A percentile compares a stretch with the other conserved stretches of the same genome.
phyloP scores from a whole-genome alignment of 2,329 filamentous ascomycete genomes.

The Pyricularia pennisetigena region DNA sequence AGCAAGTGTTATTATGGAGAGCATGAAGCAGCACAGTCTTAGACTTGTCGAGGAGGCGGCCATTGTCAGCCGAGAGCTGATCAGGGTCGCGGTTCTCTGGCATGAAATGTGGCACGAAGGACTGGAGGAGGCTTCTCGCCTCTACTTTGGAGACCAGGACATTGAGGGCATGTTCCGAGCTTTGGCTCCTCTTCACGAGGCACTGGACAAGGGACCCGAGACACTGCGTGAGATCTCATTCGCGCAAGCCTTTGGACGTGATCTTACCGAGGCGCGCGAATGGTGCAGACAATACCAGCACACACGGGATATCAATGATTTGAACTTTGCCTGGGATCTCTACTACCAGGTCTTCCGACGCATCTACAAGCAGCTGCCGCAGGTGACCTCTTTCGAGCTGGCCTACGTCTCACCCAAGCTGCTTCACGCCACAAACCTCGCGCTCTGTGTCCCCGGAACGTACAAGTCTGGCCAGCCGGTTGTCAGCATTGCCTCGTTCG shows the following conservation, averaged over 20 bases:
- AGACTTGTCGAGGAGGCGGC: conserved; percentile 92
- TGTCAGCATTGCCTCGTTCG: conserved; percentile 80
- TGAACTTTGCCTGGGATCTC: conserved; percentile 97
- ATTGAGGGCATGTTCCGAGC: conserved; percentile 95
- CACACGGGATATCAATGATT: conserved; percentile 82
- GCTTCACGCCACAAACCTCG: conserved; percentile 73
- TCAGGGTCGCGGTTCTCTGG: conserved; percentile 94
- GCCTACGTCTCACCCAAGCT: conserved; percentile 96
- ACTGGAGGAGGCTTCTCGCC: conserved; percentile 85
- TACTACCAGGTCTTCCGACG: conserved; percentile 98
- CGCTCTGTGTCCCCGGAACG: conserved; percentile 91
- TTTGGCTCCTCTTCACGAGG: conserved; percentile 80
- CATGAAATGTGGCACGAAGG: conserved; percentile 99
- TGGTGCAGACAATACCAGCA: conserved; percentile 90
- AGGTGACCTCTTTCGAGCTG: conserved; percentile 85
- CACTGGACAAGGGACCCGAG: conserved; percentile 83
- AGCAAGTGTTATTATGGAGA: conserved; percentile 92
- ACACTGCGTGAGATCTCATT: conserved; percentile 95
- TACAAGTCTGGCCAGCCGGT: conserved; percentile 73
- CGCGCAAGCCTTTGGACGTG: conserved; percentile 90
- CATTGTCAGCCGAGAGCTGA: conserved; percentile 89
- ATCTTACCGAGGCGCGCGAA: conserved; percentile 87
- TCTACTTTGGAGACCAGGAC: conserved; percentile 97
- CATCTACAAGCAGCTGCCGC: conserved; percentile 85
- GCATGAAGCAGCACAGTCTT: conserved; percentile 90